Evolutionary conservation across 495 filamentous ascomycete species (phyloP).

Genomic region (Apodospora peruviana): DNA sequence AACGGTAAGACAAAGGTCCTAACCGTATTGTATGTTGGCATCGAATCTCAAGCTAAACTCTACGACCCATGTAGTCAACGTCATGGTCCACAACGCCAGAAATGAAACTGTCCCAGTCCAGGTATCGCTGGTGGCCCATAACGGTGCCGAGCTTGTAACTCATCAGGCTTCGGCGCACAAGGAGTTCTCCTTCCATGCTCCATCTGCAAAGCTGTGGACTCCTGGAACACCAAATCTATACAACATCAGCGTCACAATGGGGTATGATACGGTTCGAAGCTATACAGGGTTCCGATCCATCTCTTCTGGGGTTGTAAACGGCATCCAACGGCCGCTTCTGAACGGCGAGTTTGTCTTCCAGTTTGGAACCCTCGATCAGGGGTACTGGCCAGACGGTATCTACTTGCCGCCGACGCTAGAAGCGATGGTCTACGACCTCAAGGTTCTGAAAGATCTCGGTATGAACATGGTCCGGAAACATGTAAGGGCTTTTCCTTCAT

Average conservation of each 20-base stretch:
- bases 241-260: slow-evolving; percentile 52
- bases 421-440: slow-evolving; percentile 61
- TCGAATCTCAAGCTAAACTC: too few relatives aligned
- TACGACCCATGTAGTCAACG: too few relatives aligned
- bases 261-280: slow-evolving; percentile 48
- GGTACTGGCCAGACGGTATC: slow-evolving; percentile 62
- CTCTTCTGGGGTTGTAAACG: slow-evolving; percentile 45
- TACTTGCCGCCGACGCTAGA: slow-evolving; percentile 55
- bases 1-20: slow-evolving; percentile 33
- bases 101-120: slow-evolving; percentile 29
- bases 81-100: slow-evolving; percentile 39
- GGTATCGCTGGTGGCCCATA: slow-evolving; percentile 33
- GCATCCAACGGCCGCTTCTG: slow-evolving; percentile 54
- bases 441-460: slow-evolving; percentile 54
- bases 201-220: slow-evolving; percentile 50
- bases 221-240: slow-evolving; percentile 57
- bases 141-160: not conserved
- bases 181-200: not conserved
- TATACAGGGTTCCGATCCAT: slow-evolving; percentile 65
- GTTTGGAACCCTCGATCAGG: slow-evolving; percentile 64
- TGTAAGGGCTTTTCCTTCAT: slow-evolving; percentile 42
- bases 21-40: too few relatives aligned
- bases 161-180: not conserved
- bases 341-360: slow-evolving; percentile 61
- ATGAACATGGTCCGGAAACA: slow-evolving; percentile 68